A percentile compares a stretch with the other conserved stretches of the same genome.
Evolutionary conservation across 163 green algal species (phyloP).

Genomic region (Trebouxiophyceae sp.): DNA sequence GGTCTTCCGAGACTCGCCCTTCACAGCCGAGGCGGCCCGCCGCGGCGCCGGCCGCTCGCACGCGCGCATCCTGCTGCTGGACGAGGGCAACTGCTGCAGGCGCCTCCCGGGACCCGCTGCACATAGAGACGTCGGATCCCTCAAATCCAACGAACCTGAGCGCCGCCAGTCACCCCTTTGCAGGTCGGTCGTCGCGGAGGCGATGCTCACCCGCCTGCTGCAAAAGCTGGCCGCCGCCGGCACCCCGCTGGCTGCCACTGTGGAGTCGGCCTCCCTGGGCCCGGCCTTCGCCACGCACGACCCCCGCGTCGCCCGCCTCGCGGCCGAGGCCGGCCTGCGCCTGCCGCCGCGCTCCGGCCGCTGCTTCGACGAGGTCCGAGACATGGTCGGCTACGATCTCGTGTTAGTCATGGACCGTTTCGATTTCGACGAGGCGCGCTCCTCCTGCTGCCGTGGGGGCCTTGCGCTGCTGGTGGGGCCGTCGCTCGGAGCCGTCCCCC

Average conservation of each 20-base stretch:
- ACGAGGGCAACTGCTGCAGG: conserved; percentile 29
- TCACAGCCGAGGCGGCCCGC: conserved; percentile 24
- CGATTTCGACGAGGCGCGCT: conserved; percentile 42
- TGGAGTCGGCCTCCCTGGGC: conserved; percentile 23
- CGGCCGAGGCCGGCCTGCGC: conserved; percentile 8
- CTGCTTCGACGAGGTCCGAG: conserved; percentile 43
- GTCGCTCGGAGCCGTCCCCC: no score
- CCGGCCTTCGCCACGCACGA: conserved; percentile 11
- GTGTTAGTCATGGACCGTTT: conserved; percentile 58
- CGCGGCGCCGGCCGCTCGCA: not conserved
- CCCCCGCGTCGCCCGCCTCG: not conserved
- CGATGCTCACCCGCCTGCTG: conserved; percentile 13
- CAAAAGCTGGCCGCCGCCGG: conserved; percentile 2
- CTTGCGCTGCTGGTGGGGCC: no score
- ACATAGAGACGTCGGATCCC: not conserved
- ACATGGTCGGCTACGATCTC: conserved; percentile 50
- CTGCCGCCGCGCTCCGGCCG: conserved; percentile 10
- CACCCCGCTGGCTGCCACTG: conserved; percentile 6
- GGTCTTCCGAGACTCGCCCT: conserved; percentile 31
- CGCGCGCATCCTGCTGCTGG: conserved; percentile 34
- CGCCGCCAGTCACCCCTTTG: not conserved
- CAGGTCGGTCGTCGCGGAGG: conserved; percentile 26
- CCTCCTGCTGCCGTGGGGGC: no score
- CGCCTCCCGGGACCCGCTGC: not conserved
- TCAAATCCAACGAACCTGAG: not conserved